Percentiles rank a stretch among this genome's conserved stretches.
phyloP scores from a whole-genome alignment of 257 asterid species.

The Anisodus tanguticus region DNA sequence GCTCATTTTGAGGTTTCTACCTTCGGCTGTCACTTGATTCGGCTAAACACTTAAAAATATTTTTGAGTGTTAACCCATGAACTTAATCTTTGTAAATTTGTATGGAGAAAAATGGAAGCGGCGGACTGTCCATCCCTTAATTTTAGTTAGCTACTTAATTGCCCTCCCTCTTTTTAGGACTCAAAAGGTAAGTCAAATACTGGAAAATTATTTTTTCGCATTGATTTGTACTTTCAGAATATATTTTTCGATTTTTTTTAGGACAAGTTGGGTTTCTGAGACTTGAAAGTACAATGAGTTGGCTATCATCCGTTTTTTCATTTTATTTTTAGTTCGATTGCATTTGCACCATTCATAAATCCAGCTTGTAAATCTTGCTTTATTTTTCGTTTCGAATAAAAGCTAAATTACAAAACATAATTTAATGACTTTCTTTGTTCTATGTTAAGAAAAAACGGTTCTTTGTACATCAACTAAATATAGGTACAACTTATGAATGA shows the following conservation, averaged over 20 bases:
- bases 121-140: neutral
- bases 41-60: no score
- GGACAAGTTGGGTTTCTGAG: constrained; percentile 6
- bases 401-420: no score
- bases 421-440: no score
- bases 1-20: no score
- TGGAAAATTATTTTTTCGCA: neutral
- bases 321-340: neutral
- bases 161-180: neutral
- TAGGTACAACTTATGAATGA: no score
- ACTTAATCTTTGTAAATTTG: constrained; percentile 13
- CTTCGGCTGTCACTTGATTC: no score
- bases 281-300: neutral
- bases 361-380: neutral
- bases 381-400: no score
- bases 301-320: neutral
- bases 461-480: no score
- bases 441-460: no score
- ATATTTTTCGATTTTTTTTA: neutral
- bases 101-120: constrained; percentile 5
- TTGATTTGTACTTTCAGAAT: neutral
- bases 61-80: neutral
- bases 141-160: neutral
- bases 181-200: constrained; percentile 1
- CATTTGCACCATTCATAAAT: neutral